Evolutionary conservation across 140 eudicot species (phyloP), one percentile per base, ranked within the genome.

Genomic region (Bidens hawaiensis): DNA sequence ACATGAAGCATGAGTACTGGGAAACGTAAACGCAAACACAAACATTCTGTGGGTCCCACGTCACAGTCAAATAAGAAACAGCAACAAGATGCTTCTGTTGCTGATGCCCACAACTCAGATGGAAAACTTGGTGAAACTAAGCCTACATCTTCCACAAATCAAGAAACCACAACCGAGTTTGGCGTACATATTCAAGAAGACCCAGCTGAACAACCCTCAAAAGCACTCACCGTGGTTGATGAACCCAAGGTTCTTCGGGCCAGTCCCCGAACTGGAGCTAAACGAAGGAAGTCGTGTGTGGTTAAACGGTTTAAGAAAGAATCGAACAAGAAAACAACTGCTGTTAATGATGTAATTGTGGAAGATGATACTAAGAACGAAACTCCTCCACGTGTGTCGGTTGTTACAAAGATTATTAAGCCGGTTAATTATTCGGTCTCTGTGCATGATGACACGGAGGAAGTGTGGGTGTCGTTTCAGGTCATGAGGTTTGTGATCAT

Each of bases 261-360:
- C 43, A 78, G 78, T 75, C 85, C 81, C 0, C 69, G 59, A 13
- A 4, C 41, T 53, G 64, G 78, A 45, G 75, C 96, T 40, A 76
- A 75, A 56, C 79, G 78, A 70, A 88, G 95, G 80, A 93, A 93
- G 36, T 77, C 95, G 21, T 85, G 80, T 67, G 84, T 79, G 30
- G 99, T 93, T n/a, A 82, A 75, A 48, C 78, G 95, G 81, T 93
- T 83, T 62, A 79, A 70, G 61, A 78, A 70, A 58, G 86, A 79
- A 12, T 50, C 80, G 15, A 60, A 47, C 34, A 4, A 31, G 5
- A 54, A 49, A 56, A 60, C 48, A 6, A 66, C 67, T 7, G 38
- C 48, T 41, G 64, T 69, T 33, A 47, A 60, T 27, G 67, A 55
- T 31, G 66, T 45, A 36, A 75, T 22, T 48, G 83, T 61, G 42